phyloP scores from a whole-genome alignment of 116 monocot species.

The Cymodocea nodosa region DNA sequence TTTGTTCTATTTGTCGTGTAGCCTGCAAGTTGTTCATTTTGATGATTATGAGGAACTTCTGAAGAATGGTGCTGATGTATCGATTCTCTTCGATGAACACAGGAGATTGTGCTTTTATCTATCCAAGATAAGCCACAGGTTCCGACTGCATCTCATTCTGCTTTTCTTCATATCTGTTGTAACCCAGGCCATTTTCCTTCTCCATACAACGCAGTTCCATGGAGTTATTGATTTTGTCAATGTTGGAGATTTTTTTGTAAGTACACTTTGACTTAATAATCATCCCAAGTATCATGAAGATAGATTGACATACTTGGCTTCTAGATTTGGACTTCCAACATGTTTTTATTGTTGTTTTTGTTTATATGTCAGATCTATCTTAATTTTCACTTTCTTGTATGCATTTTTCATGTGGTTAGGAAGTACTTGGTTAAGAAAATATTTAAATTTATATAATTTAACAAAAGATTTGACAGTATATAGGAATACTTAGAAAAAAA shows the following conservation, averaged over 20 bases:
- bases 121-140: conserved; percentile 86
- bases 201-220: conserved; percentile 42
- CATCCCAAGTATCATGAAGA: too few species aligned
- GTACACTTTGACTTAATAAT: conserved; percentile 5
- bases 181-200: conserved; percentile 52
- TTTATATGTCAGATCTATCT: too few species aligned
- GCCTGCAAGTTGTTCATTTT: conserved; percentile 77
- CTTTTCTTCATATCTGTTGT: conserved; percentile 45
- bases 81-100: conserved; percentile 59
- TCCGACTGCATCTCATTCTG: conserved; percentile 57
- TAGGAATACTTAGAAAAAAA: too few species aligned
- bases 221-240: conserved; percentile 49
- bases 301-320: too few species aligned
- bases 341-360: too few species aligned
- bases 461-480: too few species aligned
- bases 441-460: too few species aligned
- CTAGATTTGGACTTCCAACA: too few species aligned
- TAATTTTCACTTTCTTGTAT: too few species aligned
- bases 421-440: too few species aligned
- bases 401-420: too few species aligned
- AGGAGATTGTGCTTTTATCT: conserved; percentile 52
- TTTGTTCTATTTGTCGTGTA: conserved; percentile 70
- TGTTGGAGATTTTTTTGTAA: conserved; percentile 68
- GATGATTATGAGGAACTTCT: conserved; percentile 57
- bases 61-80: conserved; percentile 37